A percentile compares a stretch with the other conserved stretches of the same genome.
Conservation (phyloP, 441 rosid species). For the Bocquillonia castaneifolia region DNA sequence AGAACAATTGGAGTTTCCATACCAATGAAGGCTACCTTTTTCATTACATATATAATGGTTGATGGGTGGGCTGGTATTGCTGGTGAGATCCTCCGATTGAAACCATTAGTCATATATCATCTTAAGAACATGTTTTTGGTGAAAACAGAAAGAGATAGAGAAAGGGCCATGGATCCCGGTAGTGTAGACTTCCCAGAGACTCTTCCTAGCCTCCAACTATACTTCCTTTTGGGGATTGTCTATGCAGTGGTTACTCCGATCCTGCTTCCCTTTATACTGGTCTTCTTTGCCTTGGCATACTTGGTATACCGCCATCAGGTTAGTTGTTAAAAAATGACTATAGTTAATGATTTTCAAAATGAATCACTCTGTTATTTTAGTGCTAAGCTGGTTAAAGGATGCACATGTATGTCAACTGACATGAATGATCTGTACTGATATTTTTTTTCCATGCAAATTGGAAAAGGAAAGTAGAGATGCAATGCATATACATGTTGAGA, state of each 20-base stretch:
- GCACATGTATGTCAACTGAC: too few relatives aligned
- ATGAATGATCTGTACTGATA: not conserved
- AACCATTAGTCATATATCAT: constrained; percentile 77
- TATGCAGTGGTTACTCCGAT: constrained; percentile 93
- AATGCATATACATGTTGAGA: not conserved
- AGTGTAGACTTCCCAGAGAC: constrained; percentile 82
- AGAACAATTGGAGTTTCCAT: constrained; percentile 91
- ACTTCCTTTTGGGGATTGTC: constrained; percentile 90
- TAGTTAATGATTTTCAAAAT: not conserved
- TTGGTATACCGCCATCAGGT: constrained; percentile 98
- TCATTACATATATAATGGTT: constrained; percentile 87
- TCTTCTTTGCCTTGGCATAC: constrained; percentile 89
- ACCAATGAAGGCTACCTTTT: constrained; percentile 96
- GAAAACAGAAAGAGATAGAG: constrained; percentile 81
- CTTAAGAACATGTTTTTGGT: constrained; percentile 85
- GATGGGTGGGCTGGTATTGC: constrained; percentile 99
- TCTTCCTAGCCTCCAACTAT: constrained; percentile 79
- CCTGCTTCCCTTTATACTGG: constrained; percentile 80
- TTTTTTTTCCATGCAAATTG: not conserved
- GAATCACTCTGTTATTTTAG: not conserved
- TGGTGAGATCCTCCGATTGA: constrained; percentile 78
- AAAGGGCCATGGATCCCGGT: constrained; percentile 78
- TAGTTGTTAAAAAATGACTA: constrained; percentile 15
- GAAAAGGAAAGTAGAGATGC: not conserved
- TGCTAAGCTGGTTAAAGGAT: not conserved